These are phyloP conservation scores for Brassica balearica DNA, from an alignment of 441 rosid species.

Conservation along the genomic window DNA sequence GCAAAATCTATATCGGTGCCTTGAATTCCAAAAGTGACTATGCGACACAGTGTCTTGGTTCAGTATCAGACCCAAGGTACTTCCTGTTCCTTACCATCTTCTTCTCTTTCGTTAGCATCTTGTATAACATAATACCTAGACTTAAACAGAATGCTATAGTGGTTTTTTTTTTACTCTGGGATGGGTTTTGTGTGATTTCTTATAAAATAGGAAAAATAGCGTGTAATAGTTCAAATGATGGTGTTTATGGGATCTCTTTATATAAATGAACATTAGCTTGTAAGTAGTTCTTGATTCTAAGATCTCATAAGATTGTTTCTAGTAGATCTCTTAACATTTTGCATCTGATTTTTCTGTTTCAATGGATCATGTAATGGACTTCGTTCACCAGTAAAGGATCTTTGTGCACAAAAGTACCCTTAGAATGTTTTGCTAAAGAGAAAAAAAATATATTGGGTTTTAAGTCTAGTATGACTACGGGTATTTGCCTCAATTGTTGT, in stretches of 20 bases:
- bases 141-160: too few relatives aligned
- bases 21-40: slow-evolving; percentile 61
- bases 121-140: neutral
- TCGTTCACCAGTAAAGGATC: too few relatives aligned
- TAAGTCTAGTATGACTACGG: too few relatives aligned
- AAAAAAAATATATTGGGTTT: too few relatives aligned
- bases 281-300: slow-evolving; percentile 15
- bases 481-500: too few relatives aligned
- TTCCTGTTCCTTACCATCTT: neutral
- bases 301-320: neutral
- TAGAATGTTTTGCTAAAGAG: too few relatives aligned
- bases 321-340: slow-evolving; percentile 2
- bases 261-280: slow-evolving; percentile 8
- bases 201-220: too few relatives aligned
- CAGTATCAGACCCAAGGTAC: slow-evolving; percentile 72
- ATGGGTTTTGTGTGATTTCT: too few relatives aligned
- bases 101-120: slow-evolving; percentile 16
- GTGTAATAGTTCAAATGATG: too few relatives aligned
- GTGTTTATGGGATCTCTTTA: neutral
- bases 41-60: slow-evolving; percentile 67
- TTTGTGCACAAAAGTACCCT: too few relatives aligned
- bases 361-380: neutral
- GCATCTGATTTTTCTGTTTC: slow-evolving; percentile 1
- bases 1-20: slow-evolving; percentile 75
- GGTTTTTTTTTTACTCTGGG: too few relatives aligned